Evolutionary conservation across 805 yeast genomes (phyloP).

Genomic region (Dipodascus geniculatus): DNA sequence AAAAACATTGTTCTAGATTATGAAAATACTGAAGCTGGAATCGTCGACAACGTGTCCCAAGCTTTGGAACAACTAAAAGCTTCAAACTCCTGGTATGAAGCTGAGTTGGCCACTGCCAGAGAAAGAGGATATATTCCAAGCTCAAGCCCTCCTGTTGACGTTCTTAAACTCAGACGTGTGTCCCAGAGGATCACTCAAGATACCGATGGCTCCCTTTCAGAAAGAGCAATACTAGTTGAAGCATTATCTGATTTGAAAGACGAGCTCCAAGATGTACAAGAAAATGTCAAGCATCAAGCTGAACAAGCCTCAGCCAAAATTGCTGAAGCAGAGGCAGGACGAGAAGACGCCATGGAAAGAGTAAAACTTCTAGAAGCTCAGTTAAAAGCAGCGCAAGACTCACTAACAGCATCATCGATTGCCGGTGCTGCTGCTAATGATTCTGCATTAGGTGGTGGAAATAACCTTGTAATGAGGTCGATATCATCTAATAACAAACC

Average conservation of each 20-base stretch:
- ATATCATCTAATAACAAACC: background rate
- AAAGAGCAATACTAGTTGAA: constrained; percentile 18
- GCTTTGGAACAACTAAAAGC: constrained; percentile 21
- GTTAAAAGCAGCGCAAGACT: background rate
- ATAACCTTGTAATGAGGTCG: background rate
- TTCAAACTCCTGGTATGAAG: constrained; percentile 22
- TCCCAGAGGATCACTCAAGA: constrained; percentile 20
- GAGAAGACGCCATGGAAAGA: constrained; percentile 11
- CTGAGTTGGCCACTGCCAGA: constrained; percentile 18
- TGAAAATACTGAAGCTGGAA: background rate
- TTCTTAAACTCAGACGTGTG: constrained; percentile 18
- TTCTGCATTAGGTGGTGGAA: constrained; percentile 7
- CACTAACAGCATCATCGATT: background rate
- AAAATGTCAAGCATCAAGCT: constrained; percentile 16
- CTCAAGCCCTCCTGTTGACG: constrained; percentile 18
- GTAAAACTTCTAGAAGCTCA: background rate
- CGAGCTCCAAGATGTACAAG: constrained; percentile 19
- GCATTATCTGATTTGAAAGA: constrained; percentile 18
- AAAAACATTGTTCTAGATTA: background rate
- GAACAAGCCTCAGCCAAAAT: constrained; percentile 17
- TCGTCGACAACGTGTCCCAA: constrained; percentile 8
- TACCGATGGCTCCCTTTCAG: constrained; percentile 13
- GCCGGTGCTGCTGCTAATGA: constrained; percentile 1
- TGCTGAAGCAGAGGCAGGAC: constrained; percentile 12
- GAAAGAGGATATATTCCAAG: constrained; percentile 19